Evolutionary conservation across 176 grass and related monocot genomes (phyloP), one percentile per base, ranked within the genome.

Genomic region (Oryza meyeriana): DNA sequence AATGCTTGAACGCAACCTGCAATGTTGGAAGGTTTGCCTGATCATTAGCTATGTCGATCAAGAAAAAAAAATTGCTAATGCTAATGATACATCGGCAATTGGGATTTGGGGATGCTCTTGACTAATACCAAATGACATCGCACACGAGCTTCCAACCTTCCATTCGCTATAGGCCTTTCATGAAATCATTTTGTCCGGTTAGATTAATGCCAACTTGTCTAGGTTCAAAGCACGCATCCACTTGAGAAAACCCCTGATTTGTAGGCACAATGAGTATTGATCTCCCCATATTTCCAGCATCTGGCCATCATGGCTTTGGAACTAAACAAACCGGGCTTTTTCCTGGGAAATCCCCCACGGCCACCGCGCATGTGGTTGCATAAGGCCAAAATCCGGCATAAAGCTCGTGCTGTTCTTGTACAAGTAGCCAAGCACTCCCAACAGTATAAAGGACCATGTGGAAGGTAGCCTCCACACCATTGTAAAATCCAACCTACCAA

Each of bases 261-360:
- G 76, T 57, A 36, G 81, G 66, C 32, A 2, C 12, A 65, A 50
- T 41, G 50, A 78, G 63, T 62, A 33, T 24, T 33, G 6, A 33
- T 18, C 33, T 25, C 31, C 58, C 74, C 30, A 12, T 3, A 74
- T 80, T 65, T 28, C 59, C 59, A 73, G 32, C 68, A 26, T 52
- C 69, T 31, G 12, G 27, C 20, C 61, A 33, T 40, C 68, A 88
- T 89, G 81, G 48, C 26, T n/a, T 68, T 24, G 64, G 52, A 42
- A 76, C 29, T 84, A 63, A 85, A 55, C 17, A 75, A 69, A 63
- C 4, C 45, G 1, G 31, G 39, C 31, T 27, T 39, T 80, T 89
- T 89, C 52, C 69, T 70, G 71, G 76, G 77, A 85, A 85, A 52
- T 84, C 81, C 75, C 61, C 69, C 47, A 7, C 22, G 8, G 78